A percentile compares a stretch with the other conserved stretches of the same genome.
phyloP scores from a whole-genome alignment of 164 flowering plant species.

The Paratinospora sagittata region DNA sequence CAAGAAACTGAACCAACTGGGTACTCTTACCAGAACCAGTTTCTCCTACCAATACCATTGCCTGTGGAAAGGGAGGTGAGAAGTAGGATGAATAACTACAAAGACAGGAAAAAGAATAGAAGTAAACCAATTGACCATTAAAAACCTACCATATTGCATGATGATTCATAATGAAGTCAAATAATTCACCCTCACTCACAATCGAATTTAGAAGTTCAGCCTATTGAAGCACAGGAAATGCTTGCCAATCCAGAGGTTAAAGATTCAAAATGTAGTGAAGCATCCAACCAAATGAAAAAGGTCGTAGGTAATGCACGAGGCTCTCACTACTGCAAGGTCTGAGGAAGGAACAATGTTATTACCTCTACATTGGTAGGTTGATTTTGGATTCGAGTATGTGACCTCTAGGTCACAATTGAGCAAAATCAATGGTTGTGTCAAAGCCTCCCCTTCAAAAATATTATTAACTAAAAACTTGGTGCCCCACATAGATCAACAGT shows the following conservation, averaged over 20 bases:
- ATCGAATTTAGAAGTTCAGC: not conserved
- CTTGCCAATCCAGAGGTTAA: not conserved
- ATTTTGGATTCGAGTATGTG: too few relatives aligned
- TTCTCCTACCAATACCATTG: slow-evolving; percentile 81
- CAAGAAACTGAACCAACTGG: slow-evolving; percentile 87
- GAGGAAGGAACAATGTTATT: too few relatives aligned
- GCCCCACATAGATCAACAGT: too few relatives aligned
- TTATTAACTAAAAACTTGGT: too few relatives aligned
- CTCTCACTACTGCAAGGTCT: too few relatives aligned
- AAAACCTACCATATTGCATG: not conserved
- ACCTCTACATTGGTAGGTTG: too few relatives aligned
- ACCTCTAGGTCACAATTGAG: too few relatives aligned
- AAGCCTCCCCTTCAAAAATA: too few relatives aligned
- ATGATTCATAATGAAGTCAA: not conserved
- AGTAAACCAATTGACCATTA: not conserved
- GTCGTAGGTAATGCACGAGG: too few relatives aligned
- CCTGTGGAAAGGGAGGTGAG: slow-evolving; percentile 30
- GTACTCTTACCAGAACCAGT: slow-evolving; percentile 99
- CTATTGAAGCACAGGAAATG: not conserved
- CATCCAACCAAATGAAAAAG: too few relatives aligned
- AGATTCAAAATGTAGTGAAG: not conserved
- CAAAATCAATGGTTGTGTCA: too few relatives aligned
- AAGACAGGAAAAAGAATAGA: not conserved
- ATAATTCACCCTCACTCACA: not conserved
- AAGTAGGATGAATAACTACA: not conserved